A percentile compares a stretch with the other conserved stretches of the same genome.
Conservation (phyloP, 352 stramenopile genomes). For the Pythium aphanidermatum region DNA sequence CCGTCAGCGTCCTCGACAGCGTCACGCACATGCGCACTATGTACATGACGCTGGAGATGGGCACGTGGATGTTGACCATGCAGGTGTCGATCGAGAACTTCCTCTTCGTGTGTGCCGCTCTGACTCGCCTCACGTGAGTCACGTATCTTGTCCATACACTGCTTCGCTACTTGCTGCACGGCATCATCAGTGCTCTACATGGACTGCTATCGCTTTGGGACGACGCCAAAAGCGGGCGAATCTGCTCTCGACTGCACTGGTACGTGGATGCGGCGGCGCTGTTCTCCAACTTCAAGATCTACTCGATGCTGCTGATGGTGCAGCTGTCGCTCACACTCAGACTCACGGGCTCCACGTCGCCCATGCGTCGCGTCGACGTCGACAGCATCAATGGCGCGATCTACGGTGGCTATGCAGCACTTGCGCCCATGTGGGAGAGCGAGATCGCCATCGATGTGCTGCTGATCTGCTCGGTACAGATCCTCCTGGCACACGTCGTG, state of each 20-base stretch:
- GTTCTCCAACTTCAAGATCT: constrained; percentile 29
- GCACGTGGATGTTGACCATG: constrained; percentile 17
- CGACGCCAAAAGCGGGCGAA: background rate
- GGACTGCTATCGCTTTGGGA: background rate
- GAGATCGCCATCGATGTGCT: constrained; percentile 24
- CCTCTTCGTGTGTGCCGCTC: constrained; percentile 11
- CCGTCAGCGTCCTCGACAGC: constrained; percentile 7
- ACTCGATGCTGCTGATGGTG: constrained; percentile 18
- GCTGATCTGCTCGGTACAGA: constrained; percentile 7
- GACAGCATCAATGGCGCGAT: constrained; percentile 6
- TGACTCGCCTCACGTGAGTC: constrained; percentile 14
- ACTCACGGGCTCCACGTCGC: constrained; percentile 12
- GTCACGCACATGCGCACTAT: background rate
- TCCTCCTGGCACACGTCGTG: constrained; percentile 4
- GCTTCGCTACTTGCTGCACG: background rate
- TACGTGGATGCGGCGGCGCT: constrained; percentile 20
- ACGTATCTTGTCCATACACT: constrained; percentile 14
- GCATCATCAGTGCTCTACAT: background rate
- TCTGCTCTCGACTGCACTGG: constrained; percentile 6
- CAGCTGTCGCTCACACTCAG: constrained; percentile 18
- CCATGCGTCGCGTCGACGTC: constrained; percentile 9
- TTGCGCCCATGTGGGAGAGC: constrained; percentile 24
- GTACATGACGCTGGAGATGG: constrained; percentile 9
- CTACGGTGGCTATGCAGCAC: constrained; percentile 18
- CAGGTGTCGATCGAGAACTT: constrained; percentile 17